Base-by-base conservation (phyloP, 192 early-diverging fungal genomes). In the Umbelopsis sp. region DNA sequence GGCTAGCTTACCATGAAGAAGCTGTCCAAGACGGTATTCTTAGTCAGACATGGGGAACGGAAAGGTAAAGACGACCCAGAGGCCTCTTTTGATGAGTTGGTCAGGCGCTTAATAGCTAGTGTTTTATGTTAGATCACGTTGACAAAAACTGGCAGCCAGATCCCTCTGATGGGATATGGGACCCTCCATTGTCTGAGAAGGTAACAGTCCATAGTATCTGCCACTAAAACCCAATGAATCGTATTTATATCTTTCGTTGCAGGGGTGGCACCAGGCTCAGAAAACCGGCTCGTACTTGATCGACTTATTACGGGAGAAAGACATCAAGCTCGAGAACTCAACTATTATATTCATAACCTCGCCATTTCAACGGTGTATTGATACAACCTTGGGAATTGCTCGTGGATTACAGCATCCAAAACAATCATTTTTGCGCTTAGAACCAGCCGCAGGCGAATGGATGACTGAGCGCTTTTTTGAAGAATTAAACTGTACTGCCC, bases 311-410 rank as follows among this genome's bases (percentile, higher is more conserved):
- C 52, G 44, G 10, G 47, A 64, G 25, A 65, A 66, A 23, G 49
- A 66, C 16, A 35, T 74, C 22, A 47, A 74, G 22, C 58, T 50
- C 3, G n/a, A 68, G 44, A 75, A 48, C 8, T n/a, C 71, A 16
- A 68, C 47, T 7, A 33, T 79, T 27, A 55, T 79, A 21, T 49
- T 79, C 16, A 69, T 75, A 23, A 65, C 70, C 35, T 79, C 78
- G 16, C 78, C 78, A 27, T 79, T 79, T 33, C 78, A 75, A n/a
- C 73, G 78, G 27, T 79, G 78, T 22, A 69, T 79, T n/a, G 78
- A 79, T 33, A 79, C 78, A 12, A 27, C 70, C 0, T 45, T 79
- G 21, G 78, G 78, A 4, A 52, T 79, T 45, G 49, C 69, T 20
- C 69, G 50, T 23, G 78, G 78, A 3, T 64, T 79, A 27, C 41